Conservation (phyloP, 345 rosid species). For the Microcos paniculata region DNA sequence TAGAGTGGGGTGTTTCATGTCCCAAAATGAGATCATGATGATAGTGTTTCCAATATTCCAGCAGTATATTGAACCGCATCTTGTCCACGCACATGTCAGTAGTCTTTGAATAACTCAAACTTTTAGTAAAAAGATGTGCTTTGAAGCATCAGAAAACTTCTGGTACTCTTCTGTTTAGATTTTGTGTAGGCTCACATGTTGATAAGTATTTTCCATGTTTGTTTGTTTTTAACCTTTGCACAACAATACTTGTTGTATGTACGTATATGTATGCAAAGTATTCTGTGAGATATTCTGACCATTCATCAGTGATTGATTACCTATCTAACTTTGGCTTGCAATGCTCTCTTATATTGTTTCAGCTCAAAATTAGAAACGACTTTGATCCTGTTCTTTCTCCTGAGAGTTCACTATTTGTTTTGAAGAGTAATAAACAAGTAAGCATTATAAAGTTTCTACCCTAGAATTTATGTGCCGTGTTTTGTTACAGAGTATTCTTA, state of each 20-base stretch:
- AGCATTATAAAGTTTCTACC: constrained; percentile 22
- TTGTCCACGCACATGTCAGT: constrained; percentile 99
- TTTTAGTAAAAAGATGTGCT: background rate
- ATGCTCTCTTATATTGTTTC: constrained; percentile 25
- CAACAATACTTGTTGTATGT: background rate
- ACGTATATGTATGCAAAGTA: background rate
- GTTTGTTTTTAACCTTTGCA: background rate
- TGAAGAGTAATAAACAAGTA: constrained; percentile 95
- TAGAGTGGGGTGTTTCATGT: constrained; percentile 78
- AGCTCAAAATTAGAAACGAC: constrained; percentile 99
- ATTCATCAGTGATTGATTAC: background rate
- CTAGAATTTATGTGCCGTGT: background rate
- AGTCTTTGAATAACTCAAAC: constrained; percentile 15
- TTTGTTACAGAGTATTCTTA: background rate
- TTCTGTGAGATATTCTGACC: background rate
- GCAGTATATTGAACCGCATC: constrained; percentile 97
- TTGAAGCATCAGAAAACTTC: background rate
- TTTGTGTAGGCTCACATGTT: background rate
- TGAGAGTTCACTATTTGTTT: constrained; percentile 94
- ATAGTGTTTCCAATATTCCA: constrained; percentile 98
- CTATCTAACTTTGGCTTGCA: constrained; percentile 8
- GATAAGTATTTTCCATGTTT: background rate
- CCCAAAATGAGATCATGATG: constrained; percentile 99
- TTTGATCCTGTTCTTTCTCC: constrained; percentile 99
- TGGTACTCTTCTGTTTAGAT: background rate